phyloP scores from a whole-genome alignment of 2,329 filamentous ascomycete genomes.

The Aspergillus hiratsukae region DNA sequence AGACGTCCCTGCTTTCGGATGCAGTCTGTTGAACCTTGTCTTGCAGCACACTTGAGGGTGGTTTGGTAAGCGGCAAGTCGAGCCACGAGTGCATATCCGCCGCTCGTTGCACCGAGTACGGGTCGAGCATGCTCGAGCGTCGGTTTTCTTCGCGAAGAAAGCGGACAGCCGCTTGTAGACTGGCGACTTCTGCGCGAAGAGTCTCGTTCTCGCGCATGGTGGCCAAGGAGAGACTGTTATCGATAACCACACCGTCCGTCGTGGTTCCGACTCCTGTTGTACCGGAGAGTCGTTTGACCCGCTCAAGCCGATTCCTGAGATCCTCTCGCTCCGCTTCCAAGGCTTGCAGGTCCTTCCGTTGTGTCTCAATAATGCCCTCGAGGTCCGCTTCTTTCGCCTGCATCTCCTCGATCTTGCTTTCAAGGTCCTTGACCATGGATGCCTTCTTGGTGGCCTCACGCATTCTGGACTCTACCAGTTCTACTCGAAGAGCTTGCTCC shows the following conservation, averaged over 20 bases:
- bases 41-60: slow-evolving; percentile 16
- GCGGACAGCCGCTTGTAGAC: slow-evolving; percentile 44
- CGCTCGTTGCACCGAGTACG: slow-evolving; percentile 39
- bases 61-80: slow-evolving; percentile 34
- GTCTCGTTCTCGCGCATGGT: slow-evolving; percentile 42
- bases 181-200: slow-evolving; percentile 40
- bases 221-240: slow-evolving; percentile 35
- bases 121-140: slow-evolving; percentile 37
- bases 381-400: slow-evolving; percentile 32
- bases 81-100: slow-evolving; percentile 42
- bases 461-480: slow-evolving; percentile 84
- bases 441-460: slow-evolving; percentile 76
- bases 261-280: slow-evolving; percentile 33
- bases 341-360: slow-evolving; percentile 33
- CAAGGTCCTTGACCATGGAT: slow-evolving; percentile 43
- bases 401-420: slow-evolving; percentile 38
- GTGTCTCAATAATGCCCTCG: slow-evolving; percentile 29
- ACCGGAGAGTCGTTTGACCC: slow-evolving; percentile 38
- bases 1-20: slow-evolving; percentile 40
- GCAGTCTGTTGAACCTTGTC: slow-evolving; percentile 34
- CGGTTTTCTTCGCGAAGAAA: slow-evolving; percentile 44
- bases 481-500: slow-evolving; percentile 84
- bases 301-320: slow-evolving; percentile 39
- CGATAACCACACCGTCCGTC: slow-evolving; percentile 35
- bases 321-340: slow-evolving; percentile 40